Conservation (phyloP, 1,284 basidiomycete genomes). For the Entoloma clypeatum region DNA sequence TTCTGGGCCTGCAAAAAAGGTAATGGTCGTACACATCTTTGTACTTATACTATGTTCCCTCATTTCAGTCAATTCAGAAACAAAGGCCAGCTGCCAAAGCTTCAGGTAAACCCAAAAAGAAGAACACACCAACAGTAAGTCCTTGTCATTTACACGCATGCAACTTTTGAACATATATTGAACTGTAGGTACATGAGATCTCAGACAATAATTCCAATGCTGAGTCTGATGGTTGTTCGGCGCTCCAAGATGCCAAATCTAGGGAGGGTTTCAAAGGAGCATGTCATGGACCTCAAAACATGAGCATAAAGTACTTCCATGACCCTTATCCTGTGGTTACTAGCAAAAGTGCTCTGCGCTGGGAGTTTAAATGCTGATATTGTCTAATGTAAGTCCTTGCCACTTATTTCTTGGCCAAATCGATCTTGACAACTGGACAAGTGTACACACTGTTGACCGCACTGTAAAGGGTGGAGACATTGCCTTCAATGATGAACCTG, state of each 20-base stretch:
- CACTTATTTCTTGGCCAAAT: neutral
- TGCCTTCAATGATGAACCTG: neutral
- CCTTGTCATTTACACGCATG: neutral
- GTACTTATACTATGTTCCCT: neutral
- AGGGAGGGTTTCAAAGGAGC: neutral
- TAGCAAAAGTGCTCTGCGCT: neutral
- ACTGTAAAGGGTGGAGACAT: neutral
- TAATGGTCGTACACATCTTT: neutral
- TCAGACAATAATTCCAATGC: neutral
- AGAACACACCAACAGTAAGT: neutral
- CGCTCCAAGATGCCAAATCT: neutral
- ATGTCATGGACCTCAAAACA: neutral
- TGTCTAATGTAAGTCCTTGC: neutral
- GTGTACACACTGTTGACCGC: neutral
- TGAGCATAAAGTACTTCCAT: neutral
- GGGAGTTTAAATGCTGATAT: neutral
- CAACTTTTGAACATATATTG: neutral
- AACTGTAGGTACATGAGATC: too few species aligned
- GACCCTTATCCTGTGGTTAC: neutral
- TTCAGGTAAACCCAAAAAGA: too few species aligned
- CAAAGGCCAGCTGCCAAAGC: too few species aligned
- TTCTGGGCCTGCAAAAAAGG: too few species aligned
- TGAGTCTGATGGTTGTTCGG: neutral
- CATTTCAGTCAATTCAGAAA: too few species aligned
- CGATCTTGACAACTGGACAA: neutral